These are phyloP conservation scores for Platanthera zijinensis DNA, from an alignment of 106 monocot species.

Conservation along the genomic window DNA sequence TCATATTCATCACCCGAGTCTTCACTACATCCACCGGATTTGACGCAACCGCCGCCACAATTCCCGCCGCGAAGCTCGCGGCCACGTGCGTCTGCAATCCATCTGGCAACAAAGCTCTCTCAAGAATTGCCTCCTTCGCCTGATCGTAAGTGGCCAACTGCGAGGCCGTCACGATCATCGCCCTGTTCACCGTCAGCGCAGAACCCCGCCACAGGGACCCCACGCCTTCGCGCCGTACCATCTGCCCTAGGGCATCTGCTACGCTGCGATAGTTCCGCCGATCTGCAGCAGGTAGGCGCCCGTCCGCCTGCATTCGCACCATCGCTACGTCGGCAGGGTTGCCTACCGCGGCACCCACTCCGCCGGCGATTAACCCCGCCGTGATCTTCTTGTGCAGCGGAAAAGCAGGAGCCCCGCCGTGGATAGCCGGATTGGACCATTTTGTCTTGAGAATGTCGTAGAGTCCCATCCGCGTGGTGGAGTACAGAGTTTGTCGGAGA, in stretches of 20 bases:
- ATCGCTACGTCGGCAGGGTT: conserved; percentile 71
- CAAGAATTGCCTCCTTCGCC: conserved; percentile 39
- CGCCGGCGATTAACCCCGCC: conserved; percentile 53
- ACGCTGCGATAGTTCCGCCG: conserved; percentile 62
- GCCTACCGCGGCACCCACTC: conserved; percentile 47
- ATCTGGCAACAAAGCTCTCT: conserved; percentile 14
- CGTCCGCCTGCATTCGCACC: conserved; percentile 71
- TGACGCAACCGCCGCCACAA: conserved; percentile 41
- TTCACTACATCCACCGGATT: conserved; percentile 60
- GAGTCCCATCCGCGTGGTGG: conserved; percentile 68
- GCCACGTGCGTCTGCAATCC: conserved; percentile 42
- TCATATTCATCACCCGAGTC: conserved; percentile 56
- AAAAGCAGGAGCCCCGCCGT: conserved; percentile 16
- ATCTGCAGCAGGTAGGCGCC: conserved; percentile 42
- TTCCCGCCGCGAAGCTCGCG: conserved; percentile 40
- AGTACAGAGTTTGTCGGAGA: conserved; percentile 61
- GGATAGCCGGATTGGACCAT: conserved; percentile 22
- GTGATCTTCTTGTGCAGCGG: conserved; percentile 52
- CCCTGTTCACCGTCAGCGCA: conserved; percentile 47
- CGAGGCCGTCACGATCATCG: conserved; percentile 61
- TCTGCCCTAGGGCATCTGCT: conserved; percentile 38
- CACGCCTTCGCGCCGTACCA: conserved; percentile 33
- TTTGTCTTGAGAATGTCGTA: conserved; percentile 55
- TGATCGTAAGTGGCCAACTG: conserved; percentile 56
- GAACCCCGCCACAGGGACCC: conserved; percentile 44